phyloP scores from a whole-genome alignment of 1,139 yeast genomes.

The Wickerhamomyces sp. region DNA sequence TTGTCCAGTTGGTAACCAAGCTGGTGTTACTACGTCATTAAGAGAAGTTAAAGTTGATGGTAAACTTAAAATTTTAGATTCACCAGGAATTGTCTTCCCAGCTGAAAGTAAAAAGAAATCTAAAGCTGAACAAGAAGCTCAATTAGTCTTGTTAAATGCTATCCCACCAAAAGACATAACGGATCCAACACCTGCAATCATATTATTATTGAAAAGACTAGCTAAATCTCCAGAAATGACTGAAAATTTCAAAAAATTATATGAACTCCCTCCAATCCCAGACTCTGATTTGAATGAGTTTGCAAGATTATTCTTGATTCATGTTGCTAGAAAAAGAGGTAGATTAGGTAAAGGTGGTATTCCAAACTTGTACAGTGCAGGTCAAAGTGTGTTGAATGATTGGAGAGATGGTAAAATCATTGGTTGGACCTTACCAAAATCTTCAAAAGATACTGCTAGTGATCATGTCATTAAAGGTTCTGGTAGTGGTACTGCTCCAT shows the following conservation, averaged over 20 bases:
- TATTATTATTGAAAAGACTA: constrained; percentile 69
- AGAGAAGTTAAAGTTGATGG: constrained; percentile 91
- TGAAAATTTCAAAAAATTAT: constrained; percentile 65
- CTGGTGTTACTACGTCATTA: constrained; percentile 91
- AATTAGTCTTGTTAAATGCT: constrained; percentile 82
- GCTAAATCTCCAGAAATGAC: constrained; percentile 71
- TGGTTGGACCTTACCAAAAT: constrained; percentile 87
- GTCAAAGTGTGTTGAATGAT: constrained; percentile 76
- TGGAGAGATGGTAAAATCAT: constrained; percentile 96
- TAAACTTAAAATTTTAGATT: constrained; percentile 82
- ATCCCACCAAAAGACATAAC: constrained; percentile 81
- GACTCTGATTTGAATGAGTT: constrained; percentile 55
- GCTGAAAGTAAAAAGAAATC: constrained; percentile 46
- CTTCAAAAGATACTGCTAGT: constrained; percentile 40
- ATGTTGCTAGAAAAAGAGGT: constrained; percentile 89
- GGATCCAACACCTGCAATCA: constrained; percentile 83
- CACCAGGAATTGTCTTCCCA: constrained; percentile 98
- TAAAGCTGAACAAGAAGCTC: constrained; percentile 73
- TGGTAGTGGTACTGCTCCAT: constrained; percentile 29
- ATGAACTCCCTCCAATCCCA: constrained; percentile 80
- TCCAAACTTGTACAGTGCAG: constrained; percentile 86
- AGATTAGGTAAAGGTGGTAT: constrained; percentile 90
- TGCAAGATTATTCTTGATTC: constrained; percentile 81
- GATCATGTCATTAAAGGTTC: constrained; percentile 28
- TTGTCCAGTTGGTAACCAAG: constrained; percentile 97